These are phyloP conservation scores for Beta vulgaris DNA, from an alignment of 148 eudicot species.

Conservation along the genomic window DNA sequence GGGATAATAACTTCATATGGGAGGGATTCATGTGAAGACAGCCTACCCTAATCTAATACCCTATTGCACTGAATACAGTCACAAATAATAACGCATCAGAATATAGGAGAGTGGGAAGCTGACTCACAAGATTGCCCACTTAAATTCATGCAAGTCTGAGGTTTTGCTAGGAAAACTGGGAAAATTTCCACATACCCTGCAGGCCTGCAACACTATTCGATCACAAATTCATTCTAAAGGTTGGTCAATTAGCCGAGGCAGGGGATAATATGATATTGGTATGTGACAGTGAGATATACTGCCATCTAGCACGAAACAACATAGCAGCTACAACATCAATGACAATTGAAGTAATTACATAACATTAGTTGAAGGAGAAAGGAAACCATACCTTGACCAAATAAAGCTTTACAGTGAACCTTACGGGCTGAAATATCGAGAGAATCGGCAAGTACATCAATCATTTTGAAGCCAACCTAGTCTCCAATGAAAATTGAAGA, in stretches of 20 bases:
- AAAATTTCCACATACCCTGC: conserved; percentile 46
- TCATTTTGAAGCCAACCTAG: conserved; percentile 73
- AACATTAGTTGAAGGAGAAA: background rate
- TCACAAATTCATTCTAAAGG: background rate
- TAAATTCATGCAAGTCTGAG: conserved; percentile 84
- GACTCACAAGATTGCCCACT: conserved; percentile 88
- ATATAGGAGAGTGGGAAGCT: background rate
- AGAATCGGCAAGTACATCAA: conserved; percentile 67
- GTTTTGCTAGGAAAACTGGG: conserved; percentile 84
- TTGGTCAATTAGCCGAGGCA: background rate
- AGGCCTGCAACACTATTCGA: conserved; percentile 40
- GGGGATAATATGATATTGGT: background rate
- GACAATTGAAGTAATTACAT: background rate
- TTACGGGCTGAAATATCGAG: conserved; percentile 54
- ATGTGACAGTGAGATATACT: background rate
- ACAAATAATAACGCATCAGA: background rate
- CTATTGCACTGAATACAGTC: no score
- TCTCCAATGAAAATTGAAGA: background rate
- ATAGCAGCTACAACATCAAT: background rate
- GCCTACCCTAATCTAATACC: no score
- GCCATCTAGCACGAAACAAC: background rate
- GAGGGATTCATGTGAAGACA: no score
- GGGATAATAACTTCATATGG: no score
- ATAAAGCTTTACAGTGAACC: conserved; percentile 77
- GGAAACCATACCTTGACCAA: conserved; percentile 68